Percentiles rank a stretch among this genome's conserved stretches.
These are phyloP conservation scores for Gloeophyllum trabeum DNA, from an alignment of 768 basidiomycete species.

Conservation along the genomic window DNA sequence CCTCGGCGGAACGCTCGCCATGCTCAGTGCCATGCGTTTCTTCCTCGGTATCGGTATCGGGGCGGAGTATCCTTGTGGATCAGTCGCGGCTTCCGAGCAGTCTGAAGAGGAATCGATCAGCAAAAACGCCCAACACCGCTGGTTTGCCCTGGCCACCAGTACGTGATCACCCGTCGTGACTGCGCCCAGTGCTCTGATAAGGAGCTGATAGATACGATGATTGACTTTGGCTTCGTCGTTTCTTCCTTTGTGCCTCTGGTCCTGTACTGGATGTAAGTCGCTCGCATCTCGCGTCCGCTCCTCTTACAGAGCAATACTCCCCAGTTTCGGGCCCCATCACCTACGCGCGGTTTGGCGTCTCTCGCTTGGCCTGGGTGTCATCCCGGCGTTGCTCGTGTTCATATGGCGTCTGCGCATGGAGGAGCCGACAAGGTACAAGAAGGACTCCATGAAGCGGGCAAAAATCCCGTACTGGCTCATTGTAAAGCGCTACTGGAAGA, in stretches of 20 bases:
- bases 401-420: constrained; percentile 81
- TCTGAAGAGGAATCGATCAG: constrained; percentile 73
- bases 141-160: constrained; percentile 89
- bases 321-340: constrained; percentile 66
- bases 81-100: constrained; percentile 81
- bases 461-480: constrained; percentile 70
- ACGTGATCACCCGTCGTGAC: constrained; percentile 15
- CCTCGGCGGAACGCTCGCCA: constrained; percentile 58
- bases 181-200: constrained; percentile 1
- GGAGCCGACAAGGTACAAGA: constrained; percentile 64
- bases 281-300: background rate
- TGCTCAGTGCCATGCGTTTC: constrained; percentile 78
- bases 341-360: constrained; percentile 82
- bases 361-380: constrained; percentile 71
- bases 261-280: constrained; percentile 74
- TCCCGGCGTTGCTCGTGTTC: constrained; percentile 76
- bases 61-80: constrained; percentile 86
- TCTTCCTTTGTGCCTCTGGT: constrained; percentile 76
- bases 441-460: constrained; percentile 68
- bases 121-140: constrained; percentile 74
- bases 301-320: background rate
- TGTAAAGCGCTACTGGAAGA: constrained; percentile 69
- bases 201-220: constrained; percentile 55
- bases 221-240: constrained; percentile 75
- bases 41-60: constrained; percentile 83